Percentiles rank a stretch among this genome's conserved stretches.
Conservation (phyloP, 2,329 filamentous ascomycete genomes). For the Venturiaceae sp. region DNA sequence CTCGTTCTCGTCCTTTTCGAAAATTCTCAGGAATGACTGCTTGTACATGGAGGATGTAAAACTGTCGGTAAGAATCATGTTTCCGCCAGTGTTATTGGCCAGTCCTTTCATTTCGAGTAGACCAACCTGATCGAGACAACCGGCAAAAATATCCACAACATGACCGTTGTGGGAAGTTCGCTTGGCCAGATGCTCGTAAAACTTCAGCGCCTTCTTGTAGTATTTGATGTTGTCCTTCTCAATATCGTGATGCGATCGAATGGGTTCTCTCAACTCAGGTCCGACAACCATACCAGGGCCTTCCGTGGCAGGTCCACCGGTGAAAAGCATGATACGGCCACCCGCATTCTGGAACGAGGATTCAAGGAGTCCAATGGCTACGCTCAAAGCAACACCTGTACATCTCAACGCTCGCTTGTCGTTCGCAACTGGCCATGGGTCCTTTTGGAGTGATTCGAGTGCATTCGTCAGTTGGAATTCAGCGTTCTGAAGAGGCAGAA, state of each 20-base stretch:
- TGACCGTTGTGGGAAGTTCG: constrained; percentile 93
- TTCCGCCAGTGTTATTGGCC: constrained; percentile 89
- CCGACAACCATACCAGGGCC: constrained; percentile 96
- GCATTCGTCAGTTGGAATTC: constrained; percentile 97
- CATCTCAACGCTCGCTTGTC: constrained; percentile 86
- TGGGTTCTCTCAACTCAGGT: constrained; percentile 89
- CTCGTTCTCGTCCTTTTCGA: constrained; percentile 92
- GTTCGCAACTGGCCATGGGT: constrained; percentile 94
- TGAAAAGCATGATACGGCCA: constrained; percentile 93
- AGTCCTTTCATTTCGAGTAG: constrained; percentile 97
- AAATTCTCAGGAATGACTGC: constrained; percentile 93
- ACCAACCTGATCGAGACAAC: constrained; percentile 94
- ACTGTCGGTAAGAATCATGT: constrained; percentile 97
- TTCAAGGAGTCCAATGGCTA: constrained; percentile 86
- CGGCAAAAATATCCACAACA: constrained; percentile 94
- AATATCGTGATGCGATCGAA: constrained; percentile 97
- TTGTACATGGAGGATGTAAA: constrained; percentile 99
- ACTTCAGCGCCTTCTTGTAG: constrained; percentile 97
- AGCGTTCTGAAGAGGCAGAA: constrained; percentile 88
- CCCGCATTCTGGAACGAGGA: constrained; percentile 93
- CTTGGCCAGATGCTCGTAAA: constrained; percentile 90
- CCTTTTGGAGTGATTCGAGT: constrained; percentile 88
- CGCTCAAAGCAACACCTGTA: constrained; percentile 91
- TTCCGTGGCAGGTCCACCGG: constrained; percentile 88
- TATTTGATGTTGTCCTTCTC: constrained; percentile 99